Percentiles rank a stretch among this genome's conserved stretches.
These are phyloP conservation scores for Trichoderma atroviride DNA, from an alignment of 2,329 filamentous ascomycete genomes.

Conservation along the genomic window DNA sequence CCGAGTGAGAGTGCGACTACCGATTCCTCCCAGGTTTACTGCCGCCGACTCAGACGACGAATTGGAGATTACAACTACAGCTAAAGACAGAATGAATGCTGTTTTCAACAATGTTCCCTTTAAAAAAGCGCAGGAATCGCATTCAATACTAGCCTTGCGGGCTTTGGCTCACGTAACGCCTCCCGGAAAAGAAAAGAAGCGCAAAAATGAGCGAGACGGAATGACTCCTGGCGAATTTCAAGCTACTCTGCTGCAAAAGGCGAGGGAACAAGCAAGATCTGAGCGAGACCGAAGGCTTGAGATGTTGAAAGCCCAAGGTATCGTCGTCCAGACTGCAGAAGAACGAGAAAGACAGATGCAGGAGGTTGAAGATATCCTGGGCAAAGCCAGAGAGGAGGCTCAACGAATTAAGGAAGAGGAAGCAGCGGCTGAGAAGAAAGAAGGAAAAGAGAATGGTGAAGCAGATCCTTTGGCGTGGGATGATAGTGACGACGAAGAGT, in stretches of 20 bases:
- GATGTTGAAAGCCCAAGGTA: slow-evolving; percentile 75
- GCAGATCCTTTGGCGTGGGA: slow-evolving; percentile 58
- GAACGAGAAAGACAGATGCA: slow-evolving; percentile 81
- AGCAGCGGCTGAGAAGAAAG: slow-evolving; percentile 70
- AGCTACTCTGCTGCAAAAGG: slow-evolving; percentile 66
- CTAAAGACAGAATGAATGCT: slow-evolving; percentile 57
- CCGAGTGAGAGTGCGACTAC: slow-evolving; percentile 55
- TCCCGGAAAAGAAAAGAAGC: slow-evolving; percentile 55
- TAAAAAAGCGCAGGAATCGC: slow-evolving; percentile 63
- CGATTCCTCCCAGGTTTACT: slow-evolving; percentile 44
- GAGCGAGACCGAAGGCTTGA: slow-evolving; percentile 79
- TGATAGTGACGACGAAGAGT: slow-evolving; percentile 59
- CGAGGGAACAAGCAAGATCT: slow-evolving; percentile 75
- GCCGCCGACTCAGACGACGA: slow-evolving; percentile 58
- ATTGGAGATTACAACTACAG: slow-evolving; percentile 61
- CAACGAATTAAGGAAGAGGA: slow-evolving; percentile 75
- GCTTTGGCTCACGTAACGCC: slow-evolving; percentile 73
- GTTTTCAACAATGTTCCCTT: slow-evolving; percentile 71
- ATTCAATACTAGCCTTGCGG: slow-evolving; percentile 68
- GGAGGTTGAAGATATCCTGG: slow-evolving; percentile 84
- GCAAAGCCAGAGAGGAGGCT: slow-evolving; percentile 80
- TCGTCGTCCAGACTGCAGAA: slow-evolving; percentile 81
- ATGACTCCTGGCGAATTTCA: slow-evolving; percentile 75
- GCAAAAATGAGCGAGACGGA: slow-evolving; percentile 50
- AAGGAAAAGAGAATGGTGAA: slow-evolving; percentile 52